These are phyloP conservation scores for Didymella exigua DNA, from an alignment of 2,329 filamentous ascomycete genomes.

Conservation along the genomic window DNA sequence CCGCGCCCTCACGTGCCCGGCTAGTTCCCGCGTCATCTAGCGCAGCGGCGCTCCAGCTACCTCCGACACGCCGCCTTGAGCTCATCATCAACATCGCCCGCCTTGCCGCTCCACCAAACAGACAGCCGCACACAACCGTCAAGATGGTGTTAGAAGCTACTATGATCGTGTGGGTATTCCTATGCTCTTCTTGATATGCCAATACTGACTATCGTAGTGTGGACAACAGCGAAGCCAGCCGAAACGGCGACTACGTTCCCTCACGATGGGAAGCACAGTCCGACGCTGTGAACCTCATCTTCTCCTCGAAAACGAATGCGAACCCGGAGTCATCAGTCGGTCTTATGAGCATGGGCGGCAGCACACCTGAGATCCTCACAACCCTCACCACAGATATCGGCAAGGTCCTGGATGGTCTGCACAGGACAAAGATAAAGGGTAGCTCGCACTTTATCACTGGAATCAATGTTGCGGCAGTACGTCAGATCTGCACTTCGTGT, in stretches of 20 bases:
- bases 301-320: conserved; percentile 91
- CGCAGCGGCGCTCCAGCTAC: conserved; percentile 19
- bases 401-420: conserved; percentile 87
- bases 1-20: conserved; percentile 9
- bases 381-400: conserved; percentile 96
- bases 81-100: conserved; percentile 27
- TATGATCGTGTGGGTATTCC: conserved; percentile 75
- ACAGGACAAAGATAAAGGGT: conserved; percentile 84
- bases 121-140: conserved; percentile 43
- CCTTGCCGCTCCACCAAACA: conserved; percentile 15
- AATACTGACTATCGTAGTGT: conserved; percentile 60
- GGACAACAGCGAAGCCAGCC: conserved; percentile 98
- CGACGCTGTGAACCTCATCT: conserved; percentile 93
- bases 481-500: conserved; percentile 68
- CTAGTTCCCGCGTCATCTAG: conserved; percentile 2
- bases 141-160: conserved; percentile 98
- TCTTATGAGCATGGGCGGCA: conserved; percentile 98
- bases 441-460: conserved; percentile 87
- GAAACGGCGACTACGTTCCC: conserved; percentile 91
- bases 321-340: conserved; percentile 98
- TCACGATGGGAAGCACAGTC: conserved; percentile 96
- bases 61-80: conserved; percentile 32
- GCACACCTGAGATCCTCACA: conserved; percentile 94
- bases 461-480: conserved; percentile 91
- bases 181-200: neutral